Base-by-base conservation (phyloP, 352 stramenopile genomes). In the Discostella stelligera region DNA sequence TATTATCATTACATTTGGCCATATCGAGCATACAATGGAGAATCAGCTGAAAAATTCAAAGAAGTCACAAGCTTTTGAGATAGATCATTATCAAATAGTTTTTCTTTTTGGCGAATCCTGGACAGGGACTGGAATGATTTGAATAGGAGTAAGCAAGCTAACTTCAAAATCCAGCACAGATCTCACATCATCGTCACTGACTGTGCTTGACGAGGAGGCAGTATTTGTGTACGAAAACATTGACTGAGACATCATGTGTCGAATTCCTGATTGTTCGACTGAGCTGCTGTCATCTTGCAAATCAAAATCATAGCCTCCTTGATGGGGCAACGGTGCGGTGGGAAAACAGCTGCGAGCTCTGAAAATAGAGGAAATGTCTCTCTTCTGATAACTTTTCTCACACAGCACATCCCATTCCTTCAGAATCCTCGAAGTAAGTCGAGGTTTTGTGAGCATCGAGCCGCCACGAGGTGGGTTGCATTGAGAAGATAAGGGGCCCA, bases 211-310 rank as follows among this genome's bases (percentile, higher is more conserved):
- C 10, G 64, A 50, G 8, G 65, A 53, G 37, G 25, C 21, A 32
- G 30, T 66, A 53, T 80, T 73, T 16, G 72, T 80, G 52, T 80
- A 80, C 13, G 64, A 71, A 44, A 80, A 74, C 39, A 63, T 50
- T 13, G 59, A 65, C 61, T 8, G 56, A 56, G 56, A 32, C 41
- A 66, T 48, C 8, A 52, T 49, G n/a, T 53, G 59, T 2, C 62
- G 70, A 55, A 60, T 44, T 56, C 39, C 58, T 44, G 56, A 37
- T 16, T 50, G 20, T 48, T 74, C 44, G 18, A 23, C 30, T 16
- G 58, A 69, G 20, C 66, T 41, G 14, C 72, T 39, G 4, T 58
- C 32, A 27, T 63, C 58, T 70, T 56, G 53, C 16, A 14, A 0
- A 46, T 74, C 30, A 4, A 48, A 32, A 49, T 18, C 14, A 44